These are phyloP conservation scores for Nemania diffusa DNA, from an alignment of 2,329 filamentous ascomycete species.

Conservation along the genomic window DNA sequence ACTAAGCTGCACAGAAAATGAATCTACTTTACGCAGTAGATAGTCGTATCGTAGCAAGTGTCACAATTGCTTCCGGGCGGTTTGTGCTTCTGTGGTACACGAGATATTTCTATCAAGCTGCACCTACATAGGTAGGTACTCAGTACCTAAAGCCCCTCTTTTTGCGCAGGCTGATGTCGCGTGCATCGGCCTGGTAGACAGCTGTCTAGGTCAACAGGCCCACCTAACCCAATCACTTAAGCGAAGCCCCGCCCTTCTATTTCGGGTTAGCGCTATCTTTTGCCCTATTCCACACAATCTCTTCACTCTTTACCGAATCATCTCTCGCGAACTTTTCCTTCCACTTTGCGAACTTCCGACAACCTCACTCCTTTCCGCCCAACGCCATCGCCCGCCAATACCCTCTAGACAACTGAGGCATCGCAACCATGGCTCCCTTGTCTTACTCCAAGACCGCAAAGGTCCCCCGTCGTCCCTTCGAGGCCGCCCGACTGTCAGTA, in stretches of 20 bases:
- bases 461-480: slow-evolving; percentile 97
- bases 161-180: slow-evolving; percentile 81
- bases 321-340: slow-evolving; percentile 38
- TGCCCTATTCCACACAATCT: slow-evolving; percentile 49
- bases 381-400: slow-evolving; percentile 41
- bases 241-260: slow-evolving; percentile 36
- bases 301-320: slow-evolving; percentile 32
- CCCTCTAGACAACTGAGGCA: slow-evolving; percentile 51
- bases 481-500: slow-evolving; percentile 99
- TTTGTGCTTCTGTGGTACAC: slow-evolving; percentile 84
- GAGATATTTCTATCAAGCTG: too few relatives aligned
- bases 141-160: slow-evolving; percentile 92
- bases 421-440: slow-evolving; percentile 61
- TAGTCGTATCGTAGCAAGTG: slow-evolving; percentile 98
- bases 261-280: slow-evolving; percentile 35
- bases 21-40: slow-evolving; percentile 67
- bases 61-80: slow-evolving; percentile 89
- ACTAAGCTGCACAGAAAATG: slow-evolving; percentile 1
- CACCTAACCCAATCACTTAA: slow-evolving; percentile 41
- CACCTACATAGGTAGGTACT: too few relatives aligned
- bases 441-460: slow-evolving; percentile 99
- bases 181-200: slow-evolving; percentile 27
- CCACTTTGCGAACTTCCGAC: slow-evolving; percentile 32
- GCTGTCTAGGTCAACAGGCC: slow-evolving; percentile 21
- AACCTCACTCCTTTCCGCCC: slow-evolving; percentile 32